These are phyloP conservation scores for Lepiota venenata DNA, from an alignment of 768 basidiomycete genomes.

Conservation along the genomic window DNA sequence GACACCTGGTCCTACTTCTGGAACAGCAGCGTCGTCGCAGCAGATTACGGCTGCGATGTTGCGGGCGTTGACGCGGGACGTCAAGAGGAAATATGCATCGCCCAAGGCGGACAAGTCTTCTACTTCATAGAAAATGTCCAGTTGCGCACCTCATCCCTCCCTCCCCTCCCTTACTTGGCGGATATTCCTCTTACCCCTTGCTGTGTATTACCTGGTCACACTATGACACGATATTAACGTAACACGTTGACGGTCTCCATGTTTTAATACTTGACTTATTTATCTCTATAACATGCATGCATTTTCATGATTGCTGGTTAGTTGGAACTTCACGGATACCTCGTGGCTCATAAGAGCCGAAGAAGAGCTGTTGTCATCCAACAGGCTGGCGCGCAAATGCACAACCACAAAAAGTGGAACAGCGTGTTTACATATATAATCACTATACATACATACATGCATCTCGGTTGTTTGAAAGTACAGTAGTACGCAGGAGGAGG, in stretches of 20 bases:
- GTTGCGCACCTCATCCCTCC: no score
- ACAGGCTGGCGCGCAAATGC: no score
- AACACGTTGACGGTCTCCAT: no score
- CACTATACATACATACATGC: not conserved
- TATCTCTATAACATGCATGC: no score
- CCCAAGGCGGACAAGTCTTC: not conserved
- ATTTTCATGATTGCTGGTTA: no score
- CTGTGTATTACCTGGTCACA: not conserved
- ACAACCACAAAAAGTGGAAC: no score
- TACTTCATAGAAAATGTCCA: not conserved
- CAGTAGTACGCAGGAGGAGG: not conserved
- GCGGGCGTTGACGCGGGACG: conserved; percentile 51
- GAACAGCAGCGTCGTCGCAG: conserved; percentile 35
- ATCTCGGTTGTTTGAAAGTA: not conserved
- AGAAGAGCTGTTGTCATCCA: no score
- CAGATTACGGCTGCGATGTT: conserved; percentile 64
- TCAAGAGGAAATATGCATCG: conserved; percentile 43
- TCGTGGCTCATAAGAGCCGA: no score
- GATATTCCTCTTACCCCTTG: not conserved
- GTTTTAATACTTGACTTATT: no score
- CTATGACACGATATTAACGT: not conserved
- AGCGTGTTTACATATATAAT: not conserved
- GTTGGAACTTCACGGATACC: no score
- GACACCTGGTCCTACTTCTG: conserved; percentile 13
- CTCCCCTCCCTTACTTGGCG: no score